Conservation (phyloP, 257 asterid genomes). For the Marsdenia floribunda region DNA sequence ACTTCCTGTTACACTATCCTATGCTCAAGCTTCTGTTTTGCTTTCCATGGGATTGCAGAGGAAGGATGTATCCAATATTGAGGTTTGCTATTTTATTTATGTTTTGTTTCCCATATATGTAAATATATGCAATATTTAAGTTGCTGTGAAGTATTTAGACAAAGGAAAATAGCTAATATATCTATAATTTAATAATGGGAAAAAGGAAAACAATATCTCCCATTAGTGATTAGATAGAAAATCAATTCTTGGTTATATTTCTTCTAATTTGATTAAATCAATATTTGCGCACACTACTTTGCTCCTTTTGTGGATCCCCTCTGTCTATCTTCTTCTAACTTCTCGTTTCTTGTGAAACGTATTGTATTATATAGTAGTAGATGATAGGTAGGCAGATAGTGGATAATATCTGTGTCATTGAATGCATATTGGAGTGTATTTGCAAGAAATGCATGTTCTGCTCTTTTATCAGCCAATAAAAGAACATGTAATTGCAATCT, state of each 20-base stretch:
- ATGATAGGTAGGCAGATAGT: background rate
- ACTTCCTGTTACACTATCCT: slow-evolving; percentile 73
- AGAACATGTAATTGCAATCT: background rate
- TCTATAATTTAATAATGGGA: background rate
- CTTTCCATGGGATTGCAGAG: slow-evolving; percentile 87
- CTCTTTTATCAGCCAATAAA: background rate
- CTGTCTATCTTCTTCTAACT: background rate
- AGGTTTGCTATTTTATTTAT: slow-evolving; percentile 37
- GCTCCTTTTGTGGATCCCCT: background rate
- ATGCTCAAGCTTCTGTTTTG: slow-evolving; percentile 79
- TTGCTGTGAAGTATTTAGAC: background rate
- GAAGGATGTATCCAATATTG: slow-evolving; percentile 51
- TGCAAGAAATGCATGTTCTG: background rate
- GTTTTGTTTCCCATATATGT: too few species aligned
- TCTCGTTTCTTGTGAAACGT: background rate
- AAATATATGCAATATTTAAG: background rate
- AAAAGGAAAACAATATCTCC: background rate
- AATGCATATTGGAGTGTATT: background rate
- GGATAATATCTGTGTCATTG: background rate
- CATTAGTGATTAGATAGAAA: background rate
- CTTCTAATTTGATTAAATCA: background rate
- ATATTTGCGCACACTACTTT: background rate
- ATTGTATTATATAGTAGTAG: background rate
- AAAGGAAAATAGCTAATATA: background rate
- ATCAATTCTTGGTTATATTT: background rate